A percentile compares a stretch with the other conserved stretches of the same genome.
Evolutionary conservation across 2,329 filamentous ascomycete species (phyloP).

Genomic region (Elsinoe ampelina): DNA sequence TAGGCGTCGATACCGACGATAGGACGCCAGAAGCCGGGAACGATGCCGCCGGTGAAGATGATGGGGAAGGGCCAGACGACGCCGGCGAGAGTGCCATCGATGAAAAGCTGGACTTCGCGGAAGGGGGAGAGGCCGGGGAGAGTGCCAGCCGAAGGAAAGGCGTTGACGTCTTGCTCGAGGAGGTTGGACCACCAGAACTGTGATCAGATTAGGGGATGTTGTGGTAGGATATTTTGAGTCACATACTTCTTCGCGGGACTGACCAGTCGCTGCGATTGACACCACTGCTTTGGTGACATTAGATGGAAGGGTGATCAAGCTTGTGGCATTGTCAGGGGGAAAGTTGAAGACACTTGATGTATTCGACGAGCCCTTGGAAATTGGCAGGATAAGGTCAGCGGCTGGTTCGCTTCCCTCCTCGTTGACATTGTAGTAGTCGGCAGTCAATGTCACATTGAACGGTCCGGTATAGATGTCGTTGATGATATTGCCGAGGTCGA

Average conservation of each 20-base stretch:
- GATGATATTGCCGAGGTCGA: conserved; percentile 68
- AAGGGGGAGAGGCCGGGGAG: conserved; percentile 64
- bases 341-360: conserved; percentile 58
- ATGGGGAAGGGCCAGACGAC: conserved; percentile 74
- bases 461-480: conserved; percentile 61
- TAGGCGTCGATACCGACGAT: conserved; percentile 72
- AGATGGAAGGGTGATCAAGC: conserved; percentile 52
- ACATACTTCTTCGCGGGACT: conserved; percentile 55
- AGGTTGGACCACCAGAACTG: conserved; percentile 76
- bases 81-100: conserved; percentile 64
- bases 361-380: conserved; percentile 45
- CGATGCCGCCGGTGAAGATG: conserved; percentile 73
- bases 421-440: conserved; percentile 55
- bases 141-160: conserved; percentile 48
- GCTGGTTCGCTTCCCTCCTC: conserved; percentile 24
- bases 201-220: neutral
- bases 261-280: conserved; percentile 67
- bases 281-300: conserved; percentile 63
- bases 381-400: conserved; percentile 58
- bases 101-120: conserved; percentile 66
- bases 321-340: conserved; percentile 53
- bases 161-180: conserved; percentile 49
- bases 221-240: neutral
- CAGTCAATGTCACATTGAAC: conserved; percentile 66
- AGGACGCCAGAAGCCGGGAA: conserved; percentile 67